Base-by-base conservation (phyloP, 176 grass and related monocot species). In the Cymbopogon citratus region DNA sequence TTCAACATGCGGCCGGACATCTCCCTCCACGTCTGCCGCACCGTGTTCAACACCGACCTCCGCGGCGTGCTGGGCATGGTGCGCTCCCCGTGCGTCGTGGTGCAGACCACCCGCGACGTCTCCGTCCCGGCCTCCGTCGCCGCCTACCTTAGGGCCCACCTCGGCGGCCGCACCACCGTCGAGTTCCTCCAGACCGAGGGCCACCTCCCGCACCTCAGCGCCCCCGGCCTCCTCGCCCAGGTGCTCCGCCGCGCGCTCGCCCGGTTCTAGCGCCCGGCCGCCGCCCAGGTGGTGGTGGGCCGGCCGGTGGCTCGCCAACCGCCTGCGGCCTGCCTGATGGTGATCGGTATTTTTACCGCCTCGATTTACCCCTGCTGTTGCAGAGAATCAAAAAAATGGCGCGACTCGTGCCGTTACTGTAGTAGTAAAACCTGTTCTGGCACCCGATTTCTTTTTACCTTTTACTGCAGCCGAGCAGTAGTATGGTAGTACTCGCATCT, bases 1-100 rank as follows among this genome's bases (percentile, higher is more conserved):
- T 40, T 40, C 95, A 98, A 98, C 80, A 98, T 98, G 95, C 90
- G 95, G 18, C 95, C 95, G 1, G 95, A 98, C 86, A 93, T 98
- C 76, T 98, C 95, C 13, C 81, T 95, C 35, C 90, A 93, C 82
- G 90, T 98, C 16, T 95, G 90, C 77, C 92, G 85, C 82, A 98
- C 90, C 5, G 95, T 95, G 0, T 95, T 98, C 80, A 93, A 87
- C 79, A 95, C 90, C 33, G 95, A 98, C 70, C 85, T 98, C 34
- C 95, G 95, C 49, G 86, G 84, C 59, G 80, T 91, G 45, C 82
- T 98, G 40, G 88, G 90, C 59, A 81, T 90, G 48, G 92, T 98
- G 56, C 81, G 87, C 19, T 62, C 87, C 19, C 95, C 95, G 2
- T 93, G 86, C 82, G 92, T 95, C 2, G 84, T 98, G 24, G 88